Evolutionary conservation across 2,329 filamentous ascomycete genomes (phyloP).

Genomic region (Alternaria arborescens): DNA sequence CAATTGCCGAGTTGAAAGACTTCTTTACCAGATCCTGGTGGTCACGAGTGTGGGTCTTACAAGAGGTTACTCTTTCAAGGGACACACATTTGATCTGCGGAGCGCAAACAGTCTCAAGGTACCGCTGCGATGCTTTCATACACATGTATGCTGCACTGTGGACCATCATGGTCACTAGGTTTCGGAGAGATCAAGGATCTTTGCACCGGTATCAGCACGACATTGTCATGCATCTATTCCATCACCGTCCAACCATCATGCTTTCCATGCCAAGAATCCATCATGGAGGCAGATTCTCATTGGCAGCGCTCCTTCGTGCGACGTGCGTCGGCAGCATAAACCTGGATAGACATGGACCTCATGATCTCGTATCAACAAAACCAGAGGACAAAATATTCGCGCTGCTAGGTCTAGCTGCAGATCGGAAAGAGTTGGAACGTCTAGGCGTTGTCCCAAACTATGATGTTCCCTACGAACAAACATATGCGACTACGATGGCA

Average conservation of each 20-base stretch:
- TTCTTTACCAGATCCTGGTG: constrained; percentile 24
- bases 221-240: neutral
- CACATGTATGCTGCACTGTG: neutral
- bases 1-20: neutral
- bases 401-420: constrained; percentile 22
- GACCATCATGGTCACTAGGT: too few species aligned
- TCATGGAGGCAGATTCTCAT: neutral
- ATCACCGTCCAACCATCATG: neutral
- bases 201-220: neutral
- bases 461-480: neutral
- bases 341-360: neutral
- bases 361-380: constrained; percentile 23
- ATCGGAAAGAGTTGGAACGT: constrained; percentile 19
- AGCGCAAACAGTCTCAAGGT: constrained; percentile 3
- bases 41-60: constrained; percentile 27
- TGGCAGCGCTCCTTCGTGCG: neutral
- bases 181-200: neutral
- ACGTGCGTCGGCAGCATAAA: neutral
- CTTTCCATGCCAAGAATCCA: neutral
- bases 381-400: constrained; percentile 27
- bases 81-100: constrained; percentile 20
- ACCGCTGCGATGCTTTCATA: neutral
- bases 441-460: constrained; percentile 18
- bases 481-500: neutral
- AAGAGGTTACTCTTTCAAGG: constrained; percentile 24